These are phyloP conservation scores for Phytomonas sp. DNA, from an alignment of 208 protist species.

Conservation along the genomic window DNA sequence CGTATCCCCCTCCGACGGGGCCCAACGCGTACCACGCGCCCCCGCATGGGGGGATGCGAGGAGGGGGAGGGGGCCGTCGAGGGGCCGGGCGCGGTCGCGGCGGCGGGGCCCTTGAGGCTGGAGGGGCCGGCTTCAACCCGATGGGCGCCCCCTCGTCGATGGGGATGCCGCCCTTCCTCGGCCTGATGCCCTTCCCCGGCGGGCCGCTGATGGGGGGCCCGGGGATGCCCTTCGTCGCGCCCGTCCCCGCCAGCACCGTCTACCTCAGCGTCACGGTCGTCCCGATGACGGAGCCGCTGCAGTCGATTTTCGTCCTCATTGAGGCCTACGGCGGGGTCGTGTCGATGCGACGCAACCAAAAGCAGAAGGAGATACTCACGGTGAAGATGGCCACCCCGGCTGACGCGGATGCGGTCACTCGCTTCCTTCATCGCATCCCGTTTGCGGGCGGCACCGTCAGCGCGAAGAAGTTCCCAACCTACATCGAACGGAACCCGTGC, in stretches of 20 bases:
- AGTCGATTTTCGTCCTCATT: slow-evolving; percentile 74
- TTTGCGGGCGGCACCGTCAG: slow-evolving; percentile 76
- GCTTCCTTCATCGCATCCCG: slow-evolving; percentile 67
- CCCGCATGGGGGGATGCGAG: slow-evolving; percentile 14
- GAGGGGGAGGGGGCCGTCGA: slow-evolving; percentile 19
- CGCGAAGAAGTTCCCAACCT: slow-evolving; percentile 77
- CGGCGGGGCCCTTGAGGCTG: slow-evolving; percentile 8
- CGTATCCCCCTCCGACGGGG: no score
- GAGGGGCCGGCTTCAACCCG: slow-evolving; percentile 27
- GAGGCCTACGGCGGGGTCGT: slow-evolving; percentile 80
- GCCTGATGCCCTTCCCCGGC: no score
- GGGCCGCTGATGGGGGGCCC: neutral
- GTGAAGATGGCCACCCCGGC: slow-evolving; percentile 78
- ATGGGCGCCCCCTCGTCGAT: slow-evolving; percentile 14
- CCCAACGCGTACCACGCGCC: no score
- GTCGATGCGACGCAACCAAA: slow-evolving; percentile 82
- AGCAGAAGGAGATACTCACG: slow-evolving; percentile 81
- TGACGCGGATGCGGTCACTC: slow-evolving; percentile 66
- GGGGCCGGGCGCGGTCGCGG: slow-evolving; percentile 19
- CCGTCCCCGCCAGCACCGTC: slow-evolving; percentile 34
- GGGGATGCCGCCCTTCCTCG: no score
- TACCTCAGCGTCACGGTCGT: slow-evolving; percentile 76
- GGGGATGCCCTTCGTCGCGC: slow-evolving; percentile 21
- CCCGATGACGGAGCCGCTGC: slow-evolving; percentile 66
- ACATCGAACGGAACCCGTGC: slow-evolving; percentile 77